phyloP scores from a whole-genome alignment of 2,329 filamentous ascomycete species.

The Periglandula ipomoeae region DNA sequence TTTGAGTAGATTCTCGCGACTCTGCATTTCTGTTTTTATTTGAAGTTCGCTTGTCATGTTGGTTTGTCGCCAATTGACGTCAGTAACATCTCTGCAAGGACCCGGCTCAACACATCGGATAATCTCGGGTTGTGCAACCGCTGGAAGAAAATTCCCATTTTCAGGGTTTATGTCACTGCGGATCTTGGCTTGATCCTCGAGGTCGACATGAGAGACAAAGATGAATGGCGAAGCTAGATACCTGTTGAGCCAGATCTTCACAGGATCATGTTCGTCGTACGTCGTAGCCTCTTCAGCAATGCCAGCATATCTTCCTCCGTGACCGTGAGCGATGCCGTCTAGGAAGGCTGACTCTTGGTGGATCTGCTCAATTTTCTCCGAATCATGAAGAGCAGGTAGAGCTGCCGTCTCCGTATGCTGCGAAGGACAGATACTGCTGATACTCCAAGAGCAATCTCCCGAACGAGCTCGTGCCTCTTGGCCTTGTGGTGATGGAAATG shows the following conservation, averaged over 20 bases:
- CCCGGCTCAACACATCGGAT: slow-evolving; percentile 7
- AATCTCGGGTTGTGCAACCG: slow-evolving; percentile 24
- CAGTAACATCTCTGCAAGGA: slow-evolving; percentile 7
- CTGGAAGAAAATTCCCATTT: slow-evolving; percentile 24
- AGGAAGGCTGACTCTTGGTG: no score
- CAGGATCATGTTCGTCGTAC: neutral
- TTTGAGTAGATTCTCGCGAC: slow-evolving; percentile 13
- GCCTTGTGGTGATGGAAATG: neutral
- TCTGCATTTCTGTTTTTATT: slow-evolving; percentile 16
- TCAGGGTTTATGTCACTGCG: slow-evolving; percentile 27
- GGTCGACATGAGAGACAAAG: neutral
- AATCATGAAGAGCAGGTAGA: no score
- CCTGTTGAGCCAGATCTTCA: slow-evolving; percentile 4
- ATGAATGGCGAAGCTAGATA: neutral
- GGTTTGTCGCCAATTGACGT: slow-evolving; percentile 18
- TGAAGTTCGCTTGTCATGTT: slow-evolving; percentile 19
- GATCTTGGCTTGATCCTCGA: neutral
- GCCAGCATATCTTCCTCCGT: neutral
- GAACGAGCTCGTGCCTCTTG: neutral
- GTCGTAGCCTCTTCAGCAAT: neutral
- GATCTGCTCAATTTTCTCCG: no score
- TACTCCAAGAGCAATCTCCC: neutral
- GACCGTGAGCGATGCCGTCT: neutral
- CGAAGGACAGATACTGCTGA: slow-evolving; percentile 1
- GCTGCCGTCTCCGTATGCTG: neutral